Conservation (phyloP, 306 rosid species). For the Cicer chorassanicum region DNA sequence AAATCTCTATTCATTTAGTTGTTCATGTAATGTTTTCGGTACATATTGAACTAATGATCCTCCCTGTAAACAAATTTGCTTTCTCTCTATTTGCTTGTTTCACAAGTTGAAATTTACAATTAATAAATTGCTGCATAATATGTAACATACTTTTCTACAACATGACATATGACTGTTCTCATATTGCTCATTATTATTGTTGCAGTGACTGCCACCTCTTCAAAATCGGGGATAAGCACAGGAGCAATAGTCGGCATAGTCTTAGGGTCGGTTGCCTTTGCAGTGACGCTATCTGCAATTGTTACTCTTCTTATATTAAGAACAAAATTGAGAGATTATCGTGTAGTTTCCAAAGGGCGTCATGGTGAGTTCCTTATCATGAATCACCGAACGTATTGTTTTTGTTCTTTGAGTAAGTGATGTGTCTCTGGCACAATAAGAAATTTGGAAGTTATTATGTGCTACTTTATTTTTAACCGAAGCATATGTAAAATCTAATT, state of each 20-base stretch:
- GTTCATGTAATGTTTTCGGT: slow-evolving; percentile 1
- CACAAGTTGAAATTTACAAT: neutral
- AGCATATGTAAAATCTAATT: slow-evolving; percentile 26
- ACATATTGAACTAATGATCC: neutral
- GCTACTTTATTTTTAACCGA: neutral
- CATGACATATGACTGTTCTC: slow-evolving; percentile 33
- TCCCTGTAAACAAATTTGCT: slow-evolving; percentile 14
- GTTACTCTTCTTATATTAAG: slow-evolving; percentile 70
- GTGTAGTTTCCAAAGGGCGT: slow-evolving; percentile 59
- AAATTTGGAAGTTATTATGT: slow-evolving; percentile 4
- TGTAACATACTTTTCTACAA: slow-evolving; percentile 3
- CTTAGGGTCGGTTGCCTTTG: slow-evolving; percentile 76
- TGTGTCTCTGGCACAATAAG: neutral
- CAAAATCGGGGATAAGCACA: slow-evolving; percentile 61
- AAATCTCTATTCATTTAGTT: slow-evolving; percentile 13
- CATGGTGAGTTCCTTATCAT: slow-evolving; percentile 66
- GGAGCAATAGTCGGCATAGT: slow-evolving; percentile 76
- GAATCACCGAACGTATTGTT: slow-evolving; percentile 38
- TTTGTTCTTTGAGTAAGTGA: slow-evolving; percentile 24
- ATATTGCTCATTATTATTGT: slow-evolving; percentile 43
- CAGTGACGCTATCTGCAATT: slow-evolving; percentile 65
- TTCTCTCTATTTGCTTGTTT: slow-evolving; percentile 16
- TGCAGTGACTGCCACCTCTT: slow-evolving; percentile 48
- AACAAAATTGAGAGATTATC: slow-evolving; percentile 46
- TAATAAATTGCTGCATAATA: slow-evolving; percentile 4